Percentiles rank a stretch among this genome's conserved stretches.
Evolutionary conservation across 2,329 filamentous ascomycete species (phyloP).

Genomic region (Arthrocladium fulminans): DNA sequence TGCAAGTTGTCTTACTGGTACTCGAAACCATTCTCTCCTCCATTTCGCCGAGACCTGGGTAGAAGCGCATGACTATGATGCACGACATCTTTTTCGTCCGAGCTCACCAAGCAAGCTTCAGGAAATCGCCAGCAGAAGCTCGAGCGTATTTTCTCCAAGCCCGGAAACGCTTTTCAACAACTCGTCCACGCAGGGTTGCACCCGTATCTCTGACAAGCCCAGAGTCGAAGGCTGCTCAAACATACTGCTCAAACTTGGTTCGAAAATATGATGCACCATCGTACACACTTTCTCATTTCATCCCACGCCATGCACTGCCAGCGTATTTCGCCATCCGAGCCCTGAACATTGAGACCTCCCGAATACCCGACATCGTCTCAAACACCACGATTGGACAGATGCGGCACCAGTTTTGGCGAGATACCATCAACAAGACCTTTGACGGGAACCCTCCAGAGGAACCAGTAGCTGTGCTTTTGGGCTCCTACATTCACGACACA

Average conservation of each 20-base stretch:
- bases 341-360: slow-evolving; percentile 84
- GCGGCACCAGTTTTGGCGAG: slow-evolving; percentile 92
- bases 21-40: too few relatives aligned
- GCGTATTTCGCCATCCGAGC: slow-evolving; percentile 85
- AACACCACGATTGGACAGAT: slow-evolving; percentile 78
- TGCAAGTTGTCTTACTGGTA: too few relatives aligned
- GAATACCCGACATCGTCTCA: slow-evolving; percentile 81
- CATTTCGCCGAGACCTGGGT: too few relatives aligned
- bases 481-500: slow-evolving; percentile 56
- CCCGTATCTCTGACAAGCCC: slow-evolving; percentile 26
- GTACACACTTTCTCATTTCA: slow-evolving; percentile 74
- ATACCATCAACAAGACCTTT: slow-evolving; percentile 70
- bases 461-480: slow-evolving; percentile 76
- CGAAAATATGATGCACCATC: slow-evolving; percentile 78
- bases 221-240: slow-evolving; percentile 47
- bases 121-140: slow-evolving; percentile 9
- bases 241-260: slow-evolving; percentile 52
- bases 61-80: not conserved
- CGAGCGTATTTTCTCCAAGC: slow-evolving; percentile 7
- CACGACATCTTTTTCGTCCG: not conserved
- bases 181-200: slow-evolving; percentile 5
- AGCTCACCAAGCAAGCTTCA: slow-evolving; percentile 2
- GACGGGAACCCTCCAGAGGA: slow-evolving; percentile 74
- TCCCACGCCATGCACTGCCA: slow-evolving; percentile 64
- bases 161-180: slow-evolving; percentile 14